Percentiles rank a stretch among this genome's conserved stretches.
phyloP scores from a whole-genome alignment of 306 rosid species.

The Inga leiocalycina region DNA sequence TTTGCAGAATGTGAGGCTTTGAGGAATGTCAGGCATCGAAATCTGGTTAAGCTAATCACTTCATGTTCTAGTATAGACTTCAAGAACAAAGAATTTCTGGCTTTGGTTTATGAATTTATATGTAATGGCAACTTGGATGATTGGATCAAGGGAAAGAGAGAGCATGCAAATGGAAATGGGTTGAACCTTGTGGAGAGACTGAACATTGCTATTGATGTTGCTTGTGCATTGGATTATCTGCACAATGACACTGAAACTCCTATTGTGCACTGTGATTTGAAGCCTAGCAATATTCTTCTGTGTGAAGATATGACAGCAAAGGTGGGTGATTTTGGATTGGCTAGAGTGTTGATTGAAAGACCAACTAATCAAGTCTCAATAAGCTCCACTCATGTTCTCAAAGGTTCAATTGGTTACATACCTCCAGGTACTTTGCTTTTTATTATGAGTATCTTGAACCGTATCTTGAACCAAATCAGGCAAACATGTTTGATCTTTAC shows the following conservation, averaged over 20 bases:
- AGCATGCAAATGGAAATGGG: conserved; percentile 45
- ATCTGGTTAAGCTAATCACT: conserved; percentile 71
- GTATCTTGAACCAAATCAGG: not conserved
- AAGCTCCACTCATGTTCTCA: conserved; percentile 57
- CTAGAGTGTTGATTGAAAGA: conserved; percentile 55
- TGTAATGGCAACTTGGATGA: conserved; percentile 78
- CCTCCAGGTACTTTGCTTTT: conserved; percentile 61
- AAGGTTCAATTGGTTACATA: conserved; percentile 82
- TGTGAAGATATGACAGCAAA: conserved; percentile 66
- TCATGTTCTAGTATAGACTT: conserved; percentile 75
- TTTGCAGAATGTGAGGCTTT: conserved; percentile 74
- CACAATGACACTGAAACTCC: conserved; percentile 70
- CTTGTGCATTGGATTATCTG: conserved; percentile 65
- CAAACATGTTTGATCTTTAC: not conserved
- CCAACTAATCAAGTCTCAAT: conserved; percentile 39
- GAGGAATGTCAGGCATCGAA: conserved; percentile 65
- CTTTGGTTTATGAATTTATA: conserved; percentile 67
- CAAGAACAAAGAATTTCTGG: conserved; percentile 63
- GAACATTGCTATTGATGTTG: conserved; percentile 62
- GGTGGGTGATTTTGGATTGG: conserved; percentile 82
- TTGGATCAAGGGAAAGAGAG: conserved; percentile 62
- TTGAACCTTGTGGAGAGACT: conserved; percentile 65
- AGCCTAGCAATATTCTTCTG: conserved; percentile 77
- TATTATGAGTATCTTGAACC: not conserved
- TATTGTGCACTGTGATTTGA: conserved; percentile 78